Conservation (phyloP, 2,329 filamentous ascomycete genomes). For the Calonectria pseudoreteaudii region DNA sequence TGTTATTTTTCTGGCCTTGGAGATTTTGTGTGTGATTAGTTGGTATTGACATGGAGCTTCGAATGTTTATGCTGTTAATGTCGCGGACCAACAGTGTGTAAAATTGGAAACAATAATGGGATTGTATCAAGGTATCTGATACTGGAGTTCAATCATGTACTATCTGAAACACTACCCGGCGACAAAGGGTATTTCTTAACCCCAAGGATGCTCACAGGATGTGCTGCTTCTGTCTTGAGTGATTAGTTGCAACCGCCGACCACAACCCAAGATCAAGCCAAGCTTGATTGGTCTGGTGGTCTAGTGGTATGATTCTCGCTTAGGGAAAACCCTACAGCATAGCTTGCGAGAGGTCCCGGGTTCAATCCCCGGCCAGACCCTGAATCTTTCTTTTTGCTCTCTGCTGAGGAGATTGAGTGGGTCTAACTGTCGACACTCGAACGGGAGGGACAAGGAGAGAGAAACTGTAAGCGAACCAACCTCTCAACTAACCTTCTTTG, state of each 20-base stretch:
- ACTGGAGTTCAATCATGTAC: background rate
- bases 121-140: too few relatives aligned
- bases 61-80: too few relatives aligned
- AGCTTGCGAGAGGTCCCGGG: constrained; percentile 59
- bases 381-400: constrained; percentile 9
- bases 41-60: too few relatives aligned
- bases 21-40: too few relatives aligned
- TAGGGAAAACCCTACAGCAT: constrained; percentile 63
- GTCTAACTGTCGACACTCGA: background rate
- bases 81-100: accelerated
- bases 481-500: too few relatives aligned
- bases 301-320: constrained; percentile 80
- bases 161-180: background rate
- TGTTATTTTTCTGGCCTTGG: too few relatives aligned
- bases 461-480: background rate
- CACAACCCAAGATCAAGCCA: background rate
- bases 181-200: background rate
- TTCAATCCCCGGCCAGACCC: constrained; percentile 61
- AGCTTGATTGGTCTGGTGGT: constrained; percentile 60
- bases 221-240: background rate
- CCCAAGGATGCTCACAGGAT: background rate
- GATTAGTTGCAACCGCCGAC: background rate
- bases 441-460: too few relatives aligned
- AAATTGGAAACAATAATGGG: background rate
- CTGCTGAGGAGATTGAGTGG: background rate